Evolutionary conservation across 73 alveolate species (phyloP), one percentile per base, ranked within the genome.

Genomic region (Paramecium bursaria): DNA sequence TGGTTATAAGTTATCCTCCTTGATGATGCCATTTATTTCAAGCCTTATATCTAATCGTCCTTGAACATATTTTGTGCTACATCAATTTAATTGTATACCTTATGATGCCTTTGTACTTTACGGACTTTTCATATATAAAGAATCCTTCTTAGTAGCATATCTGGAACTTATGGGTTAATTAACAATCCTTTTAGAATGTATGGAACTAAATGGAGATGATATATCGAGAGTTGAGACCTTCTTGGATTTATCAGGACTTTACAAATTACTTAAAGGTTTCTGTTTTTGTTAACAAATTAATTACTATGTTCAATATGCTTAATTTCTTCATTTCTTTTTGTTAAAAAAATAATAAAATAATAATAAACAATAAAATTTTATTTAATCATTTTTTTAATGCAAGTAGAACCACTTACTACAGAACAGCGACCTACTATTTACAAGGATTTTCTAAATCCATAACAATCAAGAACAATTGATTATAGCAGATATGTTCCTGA

Each of bases 401-500:
- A 33, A 33, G n/a, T n/a, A n/a, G n/a, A n/a, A n/a, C n/a, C n/a
- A 21, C 1, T 42, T 7, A 67, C 82, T 4, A 67, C 82, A 17
- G 82, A 67, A 67, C 61, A 67, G 17, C 3, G 82, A 67, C 82
- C 82, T 15, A 67, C 82, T 14, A 3, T 67, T 0, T 67, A 67
- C 7, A 42, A 19, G 10, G 82, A 67, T 35, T 67, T 57, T 1
- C 55, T 17, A 31, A 39, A 31, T 3, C 49, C 5, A 39, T 5
- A 11, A 39, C 14, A 39, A 5, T 39, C 57, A 31, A 21, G 44
- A 42, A 21, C 30, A 39, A 39, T 19, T 47, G 17, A 42, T 57
- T 2, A 67, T 67, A 57, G 44, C 82, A n/a, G 82, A 57, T 30
- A 57, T 57, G 76, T n/a, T n/a, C n/a, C n/a, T n/a, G n/a, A n/a